These are phyloP conservation scores for Exophiala oligosperma DNA, from an alignment of 2,329 filamentous ascomycete genomes.

Conservation along the genomic window DNA sequence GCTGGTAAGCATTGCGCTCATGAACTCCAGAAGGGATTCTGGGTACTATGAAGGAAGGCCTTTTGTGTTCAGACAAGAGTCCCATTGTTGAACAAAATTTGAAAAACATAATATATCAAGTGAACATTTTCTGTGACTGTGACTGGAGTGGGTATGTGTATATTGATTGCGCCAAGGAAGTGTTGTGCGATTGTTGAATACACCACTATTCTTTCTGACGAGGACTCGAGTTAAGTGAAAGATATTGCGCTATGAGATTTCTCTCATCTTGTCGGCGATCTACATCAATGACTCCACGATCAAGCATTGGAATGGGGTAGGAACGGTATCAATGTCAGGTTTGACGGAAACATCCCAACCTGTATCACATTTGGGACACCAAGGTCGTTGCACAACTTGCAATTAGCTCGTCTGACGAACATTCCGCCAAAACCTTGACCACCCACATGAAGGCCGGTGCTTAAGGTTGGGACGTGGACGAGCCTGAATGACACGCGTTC, in stretches of 20 bases:
- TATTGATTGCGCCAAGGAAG: too few species aligned
- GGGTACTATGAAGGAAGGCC: too few species aligned
- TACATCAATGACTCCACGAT: slow-evolving; percentile 68
- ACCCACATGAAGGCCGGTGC: slow-evolving; percentile 40
- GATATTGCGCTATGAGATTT: slow-evolving; percentile 46
- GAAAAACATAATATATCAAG: too few species aligned
- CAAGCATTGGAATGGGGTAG: slow-evolving; percentile 64
- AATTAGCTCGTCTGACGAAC: slow-evolving; percentile 44
- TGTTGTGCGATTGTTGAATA: slow-evolving; percentile 53
- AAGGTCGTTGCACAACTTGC: slow-evolving; percentile 46
- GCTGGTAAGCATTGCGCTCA: too few species aligned
- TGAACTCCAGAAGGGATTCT: too few species aligned
- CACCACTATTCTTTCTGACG: slow-evolving; percentile 39
- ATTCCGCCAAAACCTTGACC: slow-evolving; percentile 59
- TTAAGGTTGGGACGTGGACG: slow-evolving; percentile 15
- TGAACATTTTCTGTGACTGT: too few species aligned
- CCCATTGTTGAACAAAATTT: too few species aligned
- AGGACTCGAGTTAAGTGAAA: slow-evolving; percentile 31
- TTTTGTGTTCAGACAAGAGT: too few species aligned
- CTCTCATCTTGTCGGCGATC: slow-evolving; percentile 65
- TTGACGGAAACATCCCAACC: slow-evolving; percentile 58
- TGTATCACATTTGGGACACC: slow-evolving; percentile 73
- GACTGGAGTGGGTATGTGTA: too few species aligned
- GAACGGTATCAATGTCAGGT: slow-evolving; percentile 69
- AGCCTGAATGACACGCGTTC: slow-evolving; percentile 18